Percentiles rank a stretch among this genome's conserved stretches.
Conservation (phyloP, 257 asterid genomes). For the Fraxinus anomala region DNA sequence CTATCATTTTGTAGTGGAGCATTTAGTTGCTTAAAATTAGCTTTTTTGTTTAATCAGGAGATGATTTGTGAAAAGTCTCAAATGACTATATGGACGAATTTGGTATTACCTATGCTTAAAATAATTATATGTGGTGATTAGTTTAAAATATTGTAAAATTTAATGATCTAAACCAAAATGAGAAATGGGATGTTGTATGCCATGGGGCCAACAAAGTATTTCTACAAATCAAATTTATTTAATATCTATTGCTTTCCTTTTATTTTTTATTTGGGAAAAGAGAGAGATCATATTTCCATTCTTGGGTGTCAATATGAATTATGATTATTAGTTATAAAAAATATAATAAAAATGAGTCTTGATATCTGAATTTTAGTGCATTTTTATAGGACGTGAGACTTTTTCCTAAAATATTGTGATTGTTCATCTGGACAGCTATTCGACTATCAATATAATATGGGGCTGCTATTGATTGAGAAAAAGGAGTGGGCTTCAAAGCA, state of each 20-base stretch:
- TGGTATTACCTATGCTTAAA: not conserved
- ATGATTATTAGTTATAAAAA: not conserved
- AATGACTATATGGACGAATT: not conserved
- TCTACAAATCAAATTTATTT: not conserved
- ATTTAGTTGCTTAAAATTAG: not conserved
- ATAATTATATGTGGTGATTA: not conserved
- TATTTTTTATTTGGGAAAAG: not conserved
- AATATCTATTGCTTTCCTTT: not conserved
- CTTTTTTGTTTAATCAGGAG: not conserved
- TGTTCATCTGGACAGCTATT: constrained; percentile 53
- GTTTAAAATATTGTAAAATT: not conserved
- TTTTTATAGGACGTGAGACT: not conserved
- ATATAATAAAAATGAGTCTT: not conserved
- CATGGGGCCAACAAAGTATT: not conserved
- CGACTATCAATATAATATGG: constrained; percentile 89
- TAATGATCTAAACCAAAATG: not conserved
- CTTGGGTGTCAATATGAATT: not conserved
- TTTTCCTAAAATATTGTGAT: not conserved
- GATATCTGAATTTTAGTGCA: not conserved
- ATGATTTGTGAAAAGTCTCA: not conserved
- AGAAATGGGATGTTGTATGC: not conserved
- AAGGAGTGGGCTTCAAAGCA: constrained; percentile 73
- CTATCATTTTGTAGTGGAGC: not conserved
- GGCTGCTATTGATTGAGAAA: constrained; percentile 83
- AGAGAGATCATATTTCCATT: not conserved